Conservation (phyloP, 148 eudicot species). For the Beta vulgaris region DNA sequence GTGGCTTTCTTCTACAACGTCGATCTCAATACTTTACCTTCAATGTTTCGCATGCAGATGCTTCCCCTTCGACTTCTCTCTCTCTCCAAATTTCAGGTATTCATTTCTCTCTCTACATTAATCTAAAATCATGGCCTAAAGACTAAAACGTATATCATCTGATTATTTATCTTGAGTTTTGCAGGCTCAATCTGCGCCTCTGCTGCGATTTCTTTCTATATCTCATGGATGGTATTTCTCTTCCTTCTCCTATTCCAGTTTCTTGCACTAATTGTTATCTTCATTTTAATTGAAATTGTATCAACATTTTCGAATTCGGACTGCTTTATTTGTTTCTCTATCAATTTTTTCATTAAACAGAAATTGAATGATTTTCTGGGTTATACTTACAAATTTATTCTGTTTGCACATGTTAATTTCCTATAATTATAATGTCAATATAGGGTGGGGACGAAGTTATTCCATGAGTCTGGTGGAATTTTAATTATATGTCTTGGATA, state of each 20-base stretch:
- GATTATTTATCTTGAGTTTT: background rate
- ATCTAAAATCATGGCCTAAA: too few species aligned
- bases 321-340: too few species aligned
- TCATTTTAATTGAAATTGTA: background rate
- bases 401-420: too few species aligned
- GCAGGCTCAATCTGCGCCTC: conserved; percentile 27
- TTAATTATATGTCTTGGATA: too few species aligned
- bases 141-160: too few species aligned
- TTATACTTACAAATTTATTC: too few species aligned
- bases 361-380: background rate
- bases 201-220: conserved; percentile 2
- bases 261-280: background rate
- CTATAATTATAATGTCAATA: too few species aligned
- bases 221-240: conserved; percentile 39
- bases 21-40: background rate
- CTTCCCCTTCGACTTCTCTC: conserved; percentile 14
- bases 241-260: background rate
- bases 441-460: too few species aligned
- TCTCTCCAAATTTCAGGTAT: conserved; percentile 21
- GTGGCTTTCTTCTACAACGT: too few species aligned
- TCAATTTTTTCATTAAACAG: background rate
- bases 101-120: too few species aligned
- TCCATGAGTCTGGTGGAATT: too few species aligned
- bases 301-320: too few species aligned
- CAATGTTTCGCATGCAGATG: conserved; percentile 21